These are phyloP conservation scores for Scutellaria baicalensis DNA, from an alignment of 257 asterid genomes.

Conservation along the genomic window DNA sequence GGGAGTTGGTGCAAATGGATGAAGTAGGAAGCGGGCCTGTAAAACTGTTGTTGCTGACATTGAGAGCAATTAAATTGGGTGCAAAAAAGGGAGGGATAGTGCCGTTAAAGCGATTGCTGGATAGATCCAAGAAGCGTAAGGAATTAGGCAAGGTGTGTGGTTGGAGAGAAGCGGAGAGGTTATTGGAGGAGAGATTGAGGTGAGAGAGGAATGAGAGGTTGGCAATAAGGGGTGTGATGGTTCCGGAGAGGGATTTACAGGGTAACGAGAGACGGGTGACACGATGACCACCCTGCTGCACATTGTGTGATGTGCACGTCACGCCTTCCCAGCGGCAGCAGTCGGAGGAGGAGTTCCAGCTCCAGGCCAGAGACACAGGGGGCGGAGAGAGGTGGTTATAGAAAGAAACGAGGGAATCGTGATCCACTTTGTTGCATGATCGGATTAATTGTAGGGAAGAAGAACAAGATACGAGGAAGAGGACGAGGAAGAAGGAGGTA, in stretches of 20 bases:
- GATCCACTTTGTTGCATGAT: constrained; percentile 13
- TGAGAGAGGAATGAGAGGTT: constrained; percentile 27
- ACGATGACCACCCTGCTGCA: too few species aligned
- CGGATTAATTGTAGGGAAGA: neutral
- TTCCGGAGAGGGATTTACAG: constrained; percentile 17
- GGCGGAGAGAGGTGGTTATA: neutral
- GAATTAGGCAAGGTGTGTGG: neutral
- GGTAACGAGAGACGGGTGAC: constrained; percentile 22
- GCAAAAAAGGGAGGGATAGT: constrained; percentile 11
- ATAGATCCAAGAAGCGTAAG: constrained; percentile 9
- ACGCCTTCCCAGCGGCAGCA: constrained; percentile 38
- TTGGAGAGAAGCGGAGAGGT: constrained; percentile 3
- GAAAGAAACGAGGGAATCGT: constrained; percentile 19
- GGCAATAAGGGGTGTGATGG: constrained; percentile 8
- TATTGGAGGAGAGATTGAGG: constrained; percentile 22
- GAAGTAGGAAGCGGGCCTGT: constrained; percentile 22
- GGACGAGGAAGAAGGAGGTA: neutral
- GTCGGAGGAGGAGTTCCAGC: constrained; percentile 26
- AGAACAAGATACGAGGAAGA: neutral
- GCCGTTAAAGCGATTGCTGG: constrained; percentile 31
- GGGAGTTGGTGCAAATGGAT: constrained; percentile 13
- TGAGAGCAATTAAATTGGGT: constrained; percentile 11
- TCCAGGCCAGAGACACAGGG: constrained; percentile 9
- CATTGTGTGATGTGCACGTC: neutral
- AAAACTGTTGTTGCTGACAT: constrained; percentile 30